Conservation (phyloP, 2,329 filamentous ascomycete species). For the Paecilomyces sp. region DNA sequence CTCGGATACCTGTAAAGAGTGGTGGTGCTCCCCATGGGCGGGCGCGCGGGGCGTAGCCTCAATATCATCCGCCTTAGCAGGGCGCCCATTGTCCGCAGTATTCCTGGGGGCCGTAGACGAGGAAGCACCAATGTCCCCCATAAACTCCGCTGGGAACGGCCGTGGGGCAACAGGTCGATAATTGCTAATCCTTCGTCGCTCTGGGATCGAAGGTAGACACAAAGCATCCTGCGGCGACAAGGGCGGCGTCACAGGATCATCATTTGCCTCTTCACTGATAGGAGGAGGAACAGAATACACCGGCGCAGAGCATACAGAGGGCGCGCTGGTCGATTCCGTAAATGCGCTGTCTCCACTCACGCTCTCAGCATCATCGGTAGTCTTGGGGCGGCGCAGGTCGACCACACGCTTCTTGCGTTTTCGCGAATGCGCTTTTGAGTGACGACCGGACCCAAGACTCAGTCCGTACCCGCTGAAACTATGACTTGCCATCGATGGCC, state of each 20-base stretch:
- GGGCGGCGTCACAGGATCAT: constrained; percentile 48
- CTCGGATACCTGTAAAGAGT: constrained; percentile 12
- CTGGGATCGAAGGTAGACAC: constrained; percentile 26
- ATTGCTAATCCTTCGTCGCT: constrained; percentile 21
- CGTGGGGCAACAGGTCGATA: constrained; percentile 15
- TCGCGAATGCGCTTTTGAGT: constrained; percentile 37
- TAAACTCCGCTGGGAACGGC: constrained; percentile 12
- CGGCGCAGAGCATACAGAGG: constrained; percentile 44
- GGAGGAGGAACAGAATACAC: constrained; percentile 48
- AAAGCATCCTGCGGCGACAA: constrained; percentile 35
- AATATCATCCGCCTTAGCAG: constrained; percentile 13
- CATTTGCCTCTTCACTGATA: constrained; percentile 54
- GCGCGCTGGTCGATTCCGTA: constrained; percentile 37
- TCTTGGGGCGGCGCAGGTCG: constrained; percentile 37
- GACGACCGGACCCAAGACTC: constrained; percentile 32
- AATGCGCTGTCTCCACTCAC: constrained; percentile 36
- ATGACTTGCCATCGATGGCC: constrained; percentile 34
- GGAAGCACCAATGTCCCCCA: constrained; percentile 13
- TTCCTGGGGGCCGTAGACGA: constrained; percentile 14
- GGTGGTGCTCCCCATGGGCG: constrained; percentile 10
- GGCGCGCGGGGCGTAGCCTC: constrained; percentile 28
- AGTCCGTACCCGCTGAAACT: constrained; percentile 33
- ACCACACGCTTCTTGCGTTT: constrained; percentile 44
- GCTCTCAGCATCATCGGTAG: constrained; percentile 33
- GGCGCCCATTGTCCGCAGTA: constrained; percentile 4